Conservation (phyloP, 768 basidiomycete genomes). For the Lactarius trivialis region DNA sequence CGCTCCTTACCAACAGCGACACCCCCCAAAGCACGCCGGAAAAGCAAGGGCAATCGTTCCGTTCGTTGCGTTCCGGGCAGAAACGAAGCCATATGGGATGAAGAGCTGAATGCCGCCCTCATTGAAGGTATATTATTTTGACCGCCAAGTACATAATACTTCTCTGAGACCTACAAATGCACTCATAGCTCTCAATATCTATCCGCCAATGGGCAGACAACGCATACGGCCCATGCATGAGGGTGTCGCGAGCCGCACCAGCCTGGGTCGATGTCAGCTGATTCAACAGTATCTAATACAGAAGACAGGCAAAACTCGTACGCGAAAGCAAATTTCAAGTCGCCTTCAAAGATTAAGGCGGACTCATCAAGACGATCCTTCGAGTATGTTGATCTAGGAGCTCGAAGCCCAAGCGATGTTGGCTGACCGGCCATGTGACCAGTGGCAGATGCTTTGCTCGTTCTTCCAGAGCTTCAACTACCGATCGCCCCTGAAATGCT, state of each 20-base stretch:
- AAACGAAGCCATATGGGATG: conserved; percentile 23
- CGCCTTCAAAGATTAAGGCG: conserved; percentile 36
- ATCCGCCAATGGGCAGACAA: conserved; percentile 24
- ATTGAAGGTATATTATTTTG: conserved; percentile 21
- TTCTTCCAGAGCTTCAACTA: conserved; percentile 9
- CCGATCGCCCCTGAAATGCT: conserved; percentile 8
- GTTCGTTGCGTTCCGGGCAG: conserved; percentile 21
- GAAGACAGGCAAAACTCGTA: conserved; percentile 35
- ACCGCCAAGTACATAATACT: conserved; percentile 1
- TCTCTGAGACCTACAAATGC: background rate
- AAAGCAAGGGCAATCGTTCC: conserved; percentile 22
- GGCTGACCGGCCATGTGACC: background rate
- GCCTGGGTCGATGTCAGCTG: conserved; percentile 35
- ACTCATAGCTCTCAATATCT: conserved; percentile 16
- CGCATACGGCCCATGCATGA: conserved; percentile 17
- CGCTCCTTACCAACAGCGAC: conserved; percentile 12
- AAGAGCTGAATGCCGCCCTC: conserved; percentile 21
- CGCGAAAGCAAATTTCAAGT: conserved; percentile 37
- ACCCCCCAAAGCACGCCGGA: conserved; percentile 10
- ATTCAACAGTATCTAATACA: conserved; percentile 36
- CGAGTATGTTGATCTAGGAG: conserved; percentile 29
- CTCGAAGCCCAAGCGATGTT: background rate
- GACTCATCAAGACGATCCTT: conserved; percentile 29
- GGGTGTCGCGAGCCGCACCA: conserved; percentile 1
- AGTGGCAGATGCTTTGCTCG: conserved; percentile 12